Conservation (phyloP, 179 eudicot species). For the Beta corolliflora region DNA sequence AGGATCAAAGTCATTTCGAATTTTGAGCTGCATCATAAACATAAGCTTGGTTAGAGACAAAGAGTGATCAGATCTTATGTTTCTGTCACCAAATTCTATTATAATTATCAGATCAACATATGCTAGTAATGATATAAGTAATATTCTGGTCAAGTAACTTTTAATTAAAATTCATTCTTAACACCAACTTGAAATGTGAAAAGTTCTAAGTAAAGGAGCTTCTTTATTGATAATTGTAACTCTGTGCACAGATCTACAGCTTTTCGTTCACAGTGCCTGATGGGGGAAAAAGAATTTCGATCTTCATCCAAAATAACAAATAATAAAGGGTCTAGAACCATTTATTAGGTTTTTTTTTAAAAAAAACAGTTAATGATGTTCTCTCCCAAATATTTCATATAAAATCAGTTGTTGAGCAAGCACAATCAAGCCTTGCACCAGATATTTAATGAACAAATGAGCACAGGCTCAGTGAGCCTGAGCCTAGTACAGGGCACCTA, state of each 20-base stretch:
- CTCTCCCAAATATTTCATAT: neutral
- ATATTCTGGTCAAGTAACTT: neutral
- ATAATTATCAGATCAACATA: neutral
- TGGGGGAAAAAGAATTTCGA: neutral
- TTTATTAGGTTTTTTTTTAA: no score
- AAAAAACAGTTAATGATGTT: no score
- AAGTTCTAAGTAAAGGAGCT: neutral
- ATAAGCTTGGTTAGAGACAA: neutral
- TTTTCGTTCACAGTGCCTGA: neutral
- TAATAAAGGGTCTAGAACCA: neutral
- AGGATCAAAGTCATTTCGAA: conserved; percentile 97
- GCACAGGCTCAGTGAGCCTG: neutral
- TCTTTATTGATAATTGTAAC: neutral
- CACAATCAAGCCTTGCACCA: neutral
- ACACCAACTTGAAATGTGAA: neutral
- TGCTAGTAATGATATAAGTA: neutral
- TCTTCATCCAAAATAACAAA: neutral
- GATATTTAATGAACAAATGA: neutral
- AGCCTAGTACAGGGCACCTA: neutral
- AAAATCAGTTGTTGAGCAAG: neutral
- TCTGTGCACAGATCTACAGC: neutral
- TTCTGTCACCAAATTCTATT: neutral
- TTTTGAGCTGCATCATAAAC: conserved; percentile 71
- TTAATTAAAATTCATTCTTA: no score
- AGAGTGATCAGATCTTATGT: neutral